A percentile compares a stretch with the other conserved stretches of the same genome.
Conservation (phyloP, 805 yeast genomes). For the Metschnikowia baotianmanensis region DNA sequence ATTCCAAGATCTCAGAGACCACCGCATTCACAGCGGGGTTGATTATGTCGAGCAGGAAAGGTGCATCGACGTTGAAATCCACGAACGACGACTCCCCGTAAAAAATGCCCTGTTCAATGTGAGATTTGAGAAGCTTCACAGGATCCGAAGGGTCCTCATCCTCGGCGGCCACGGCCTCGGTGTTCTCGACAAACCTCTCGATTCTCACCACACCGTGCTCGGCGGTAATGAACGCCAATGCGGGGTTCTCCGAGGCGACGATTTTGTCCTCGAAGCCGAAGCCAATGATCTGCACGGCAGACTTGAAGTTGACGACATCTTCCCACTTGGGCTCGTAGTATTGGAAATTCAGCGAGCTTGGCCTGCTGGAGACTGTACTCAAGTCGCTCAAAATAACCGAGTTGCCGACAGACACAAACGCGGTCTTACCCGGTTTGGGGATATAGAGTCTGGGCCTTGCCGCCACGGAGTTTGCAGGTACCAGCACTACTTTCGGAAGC, state of each 20-base stretch:
- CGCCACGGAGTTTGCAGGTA: slow-evolving; percentile 14
- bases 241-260: slow-evolving; percentile 34
- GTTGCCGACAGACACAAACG: slow-evolving; percentile 57
- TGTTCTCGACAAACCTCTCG: slow-evolving; percentile 40
- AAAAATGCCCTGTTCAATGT: slow-evolving; percentile 81
- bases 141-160: slow-evolving; percentile 23
- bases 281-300: slow-evolving; percentile 54
- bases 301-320: slow-evolving; percentile 63
- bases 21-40: slow-evolving; percentile 45
- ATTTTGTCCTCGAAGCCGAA: slow-evolving; percentile 50
- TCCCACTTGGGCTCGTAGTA: slow-evolving; percentile 67
- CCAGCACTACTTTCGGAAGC: slow-evolving; percentile 40
- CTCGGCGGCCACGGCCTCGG: slow-evolving; percentile 13
- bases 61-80: slow-evolving; percentile 47
- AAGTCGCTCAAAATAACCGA: slow-evolving; percentile 68
- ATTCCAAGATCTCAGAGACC: slow-evolving; percentile 53
- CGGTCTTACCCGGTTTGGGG: slow-evolving; percentile 58
- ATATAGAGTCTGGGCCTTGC: slow-evolving; percentile 48
- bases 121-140: slow-evolving; percentile 55
- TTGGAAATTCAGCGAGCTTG: slow-evolving; percentile 18
- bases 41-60: slow-evolving; percentile 17
- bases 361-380: slow-evolving; percentile 31
- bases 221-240: slow-evolving; percentile 47
- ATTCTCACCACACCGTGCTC: slow-evolving; percentile 62
- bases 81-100: slow-evolving; percentile 49